Evolutionary conservation across 192 early-diverging fungal species (phyloP), one percentile per base, ranked within the genome.

Genomic region (Podochytrium sp.): DNA sequence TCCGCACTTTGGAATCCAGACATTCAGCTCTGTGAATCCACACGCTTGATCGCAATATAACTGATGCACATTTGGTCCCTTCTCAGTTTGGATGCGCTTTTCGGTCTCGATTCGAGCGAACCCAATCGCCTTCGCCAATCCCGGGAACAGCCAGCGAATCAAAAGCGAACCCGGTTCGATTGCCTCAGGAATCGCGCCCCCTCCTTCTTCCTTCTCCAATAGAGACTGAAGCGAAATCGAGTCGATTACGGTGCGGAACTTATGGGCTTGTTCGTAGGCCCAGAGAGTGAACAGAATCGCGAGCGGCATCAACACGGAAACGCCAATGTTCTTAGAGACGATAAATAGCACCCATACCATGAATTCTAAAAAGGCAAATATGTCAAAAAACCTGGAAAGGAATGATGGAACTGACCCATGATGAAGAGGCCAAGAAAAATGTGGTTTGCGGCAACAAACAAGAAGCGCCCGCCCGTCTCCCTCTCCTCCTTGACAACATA

Each of bases 331-430:
- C 14, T 81, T 65, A 34, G 85, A 84, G 35, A 93, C 74, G 65
- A 87, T 78, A 78, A 95, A 91, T 32, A 95, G 67, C 10, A 91
- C 89, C 68, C 92, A 78, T 65, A 94, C 86, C 1, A 89, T 86
- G 16, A 93, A 76, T 75, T 93, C 73, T 6, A 65, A 14, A 18
- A 32, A 12, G 41, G 18, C 10, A 12, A 47, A 20, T 20, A 47
- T 12, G 10, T 47, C 43, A 47, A 47, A 47, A 47, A n/a, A n/a
- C n/a, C n/a, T 47, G 7, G 20, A 47, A 47, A 47, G 7, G 10
- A 47, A 12, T 47, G n/a, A n/a, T n/a, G n/a, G n/a, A 1, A 38
- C 73, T 52, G 30, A 74, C 73, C 61, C 73, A 74, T 74, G 10
- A 94, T 86, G 76, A 91, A 83, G 6, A 83, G 41, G 23, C 76